phyloP scores from a whole-genome alignment of 495 filamentous ascomycete species.

The Penicillium samsonianum region DNA sequence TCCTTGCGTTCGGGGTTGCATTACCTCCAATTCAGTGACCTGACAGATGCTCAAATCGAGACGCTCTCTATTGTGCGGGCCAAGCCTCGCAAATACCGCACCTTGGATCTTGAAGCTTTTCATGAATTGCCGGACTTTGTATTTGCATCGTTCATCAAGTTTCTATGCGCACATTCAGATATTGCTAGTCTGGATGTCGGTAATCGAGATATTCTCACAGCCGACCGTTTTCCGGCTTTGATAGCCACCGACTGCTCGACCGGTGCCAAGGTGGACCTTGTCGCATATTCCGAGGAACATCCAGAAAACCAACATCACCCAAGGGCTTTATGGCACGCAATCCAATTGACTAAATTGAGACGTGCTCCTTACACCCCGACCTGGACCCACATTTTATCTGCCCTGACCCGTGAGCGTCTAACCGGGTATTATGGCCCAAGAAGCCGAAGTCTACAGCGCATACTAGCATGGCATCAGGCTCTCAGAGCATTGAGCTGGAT shows the following conservation, averaged over 20 bases:
- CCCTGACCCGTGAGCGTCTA: conserved; percentile 28
- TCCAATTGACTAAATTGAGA: conserved; percentile 40
- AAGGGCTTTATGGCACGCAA: conserved; percentile 44
- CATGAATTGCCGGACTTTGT: conserved; percentile 41
- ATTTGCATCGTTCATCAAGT: conserved; percentile 51
- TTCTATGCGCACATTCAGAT: conserved; percentile 42
- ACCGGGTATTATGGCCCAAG: conserved; percentile 18
- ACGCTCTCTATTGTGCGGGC: conserved; percentile 34
- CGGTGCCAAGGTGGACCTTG: conserved; percentile 15
- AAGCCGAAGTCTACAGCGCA: conserved; percentile 30
- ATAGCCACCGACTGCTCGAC: conserved; percentile 13
- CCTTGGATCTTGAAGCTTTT: conserved; percentile 24
- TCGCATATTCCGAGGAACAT: conserved; percentile 25
- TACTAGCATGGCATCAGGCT: conserved; percentile 47
- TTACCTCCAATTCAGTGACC: conserved; percentile 41
- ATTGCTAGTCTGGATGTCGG: background rate
- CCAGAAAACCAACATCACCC: conserved; percentile 24
- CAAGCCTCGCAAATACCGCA: conserved; percentile 18
- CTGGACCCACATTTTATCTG: conserved; percentile 44
- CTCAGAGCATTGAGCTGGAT: conserved; percentile 40
- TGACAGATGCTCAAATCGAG: conserved; percentile 37
- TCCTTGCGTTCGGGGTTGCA: conserved; percentile 41
- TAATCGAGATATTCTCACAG: conserved; percentile 26
- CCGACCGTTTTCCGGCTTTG: conserved; percentile 37
- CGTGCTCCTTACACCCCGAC: conserved; percentile 34